Base-by-base conservation (phyloP, 2,329 filamentous ascomycete species). In the Stylonectria norvegica region DNA sequence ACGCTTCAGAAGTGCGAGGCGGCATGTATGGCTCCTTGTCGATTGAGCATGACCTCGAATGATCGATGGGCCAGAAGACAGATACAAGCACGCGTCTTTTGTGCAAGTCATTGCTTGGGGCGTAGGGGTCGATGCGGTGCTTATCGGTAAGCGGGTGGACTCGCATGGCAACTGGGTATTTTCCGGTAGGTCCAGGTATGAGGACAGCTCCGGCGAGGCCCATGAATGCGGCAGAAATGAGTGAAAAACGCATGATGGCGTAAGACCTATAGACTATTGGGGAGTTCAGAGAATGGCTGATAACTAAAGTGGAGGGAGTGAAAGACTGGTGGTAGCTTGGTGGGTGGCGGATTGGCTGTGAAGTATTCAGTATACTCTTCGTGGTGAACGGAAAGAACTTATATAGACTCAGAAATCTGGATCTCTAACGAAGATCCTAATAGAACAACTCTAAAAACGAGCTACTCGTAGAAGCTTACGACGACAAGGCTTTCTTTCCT, bases 1-100 rank as follows among this genome's bases (percentile, higher is more conserved):
- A 65, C 0, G 34, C 45, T 4, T 52, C 46, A 0, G 64, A 62
- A 0, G 64, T 59, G 0, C 45, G 44, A 0, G 62, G 59, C 0
- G 63, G 56, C 64, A 67, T 66, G 47, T 67, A 67, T 2, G 61
- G 47, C 0, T 57, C 40, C 0, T 15, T 42, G 11, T 45, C 17
- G 4, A 19, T 32, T 1, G 37, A 38, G 25, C 61, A 66, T 2
- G 48, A 45, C 1, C 42, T 28, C 11, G 45, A 17, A 15, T 42
- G 18, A 4, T 59, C 47, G 4, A 65, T 40, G 0, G 64, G 64
- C 14, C 62, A 48, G 31, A 61, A 67, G 4, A 61, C 40, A 0
- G 64, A 66, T 2, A 53, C 42, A 4, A 64, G 36, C 1, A 66
- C 34, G 6, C 51, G 50, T 5, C 61, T 46, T 2, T 49, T 45